Evolutionary conservation across 192 early-diverging fungal genomes (phyloP), one percentile per base, ranked within the genome.

Genomic region (Coemansia sp.): DNA sequence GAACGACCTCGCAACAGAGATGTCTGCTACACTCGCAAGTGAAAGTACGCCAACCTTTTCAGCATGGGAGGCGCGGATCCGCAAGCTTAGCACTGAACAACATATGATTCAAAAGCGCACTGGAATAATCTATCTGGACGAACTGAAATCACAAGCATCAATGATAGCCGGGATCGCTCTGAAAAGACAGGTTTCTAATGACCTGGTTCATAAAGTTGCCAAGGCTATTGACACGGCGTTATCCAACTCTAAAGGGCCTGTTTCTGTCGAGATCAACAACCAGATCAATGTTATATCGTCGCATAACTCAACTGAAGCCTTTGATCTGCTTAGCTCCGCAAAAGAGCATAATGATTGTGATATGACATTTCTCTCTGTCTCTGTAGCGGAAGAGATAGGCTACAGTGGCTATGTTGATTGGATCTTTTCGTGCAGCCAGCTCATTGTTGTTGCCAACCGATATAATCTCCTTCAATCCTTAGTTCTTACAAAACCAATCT

Each of bases 361-460:
- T 30, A 2, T 57, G 10, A 34, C 30, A 18, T 42, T 37, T 52
- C 59, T 79, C 5, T 28, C 62, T 2, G 53, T 52, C 7, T 33
- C 71, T 3, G 55, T 25, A 2, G 67, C 71, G 16, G 33, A 37
- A 1, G 23, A 10, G 15, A 20, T 30, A n/a, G 62, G 53, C 30
- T 31, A 34, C 37, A 63, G 59, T 28, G 59, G 26, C 30, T 70
- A 72, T 63, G 63, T 67, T 10, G 70, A 70, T 56, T 73, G 71
- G 76, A 39, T 79, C 21, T 70, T 55, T 28, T 65, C 59, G 20
- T 79, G 71, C 58, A 60, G 59, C 29, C 59, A 52, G 5, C 12
- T 79, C 4, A 64, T 79, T 28, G n/a, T 79, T 34, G 60, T 73
- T 21, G 68, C 67, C n/a, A 28, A 43, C 20, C 53, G 76, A 26